A percentile compares a stretch with the other conserved stretches of the same genome.
Conservation (phyloP, 1,139 yeast species). For the Lodderomyces beijingensis region DNA sequence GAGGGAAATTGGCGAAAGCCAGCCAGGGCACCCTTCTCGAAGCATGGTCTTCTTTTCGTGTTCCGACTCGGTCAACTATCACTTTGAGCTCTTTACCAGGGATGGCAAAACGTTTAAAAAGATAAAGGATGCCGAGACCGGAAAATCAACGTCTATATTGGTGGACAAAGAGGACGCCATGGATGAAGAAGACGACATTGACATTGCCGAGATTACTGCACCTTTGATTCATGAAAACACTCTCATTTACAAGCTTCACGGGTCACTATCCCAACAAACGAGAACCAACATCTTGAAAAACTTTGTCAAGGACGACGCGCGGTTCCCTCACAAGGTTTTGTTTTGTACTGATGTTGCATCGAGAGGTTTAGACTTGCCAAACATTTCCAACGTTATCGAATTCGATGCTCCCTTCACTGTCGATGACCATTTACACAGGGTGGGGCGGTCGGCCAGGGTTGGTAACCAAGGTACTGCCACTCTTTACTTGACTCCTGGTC, state of each 20-base stretch:
- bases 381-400: conserved; percentile 60
- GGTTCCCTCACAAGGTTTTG: conserved; percentile 41
- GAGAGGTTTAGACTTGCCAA: conserved; percentile 67
- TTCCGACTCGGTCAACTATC: conserved; percentile 92
- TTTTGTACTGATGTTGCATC: conserved; percentile 82
- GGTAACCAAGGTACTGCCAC: conserved; percentile 64
- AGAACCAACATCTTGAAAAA: conserved; percentile 73
- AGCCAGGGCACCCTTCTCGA: conserved; percentile 27
- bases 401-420: conserved; percentile 67
- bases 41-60: conserved; percentile 89
- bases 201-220: conserved; percentile 45
- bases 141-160: conserved; percentile 16
- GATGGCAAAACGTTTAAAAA: conserved; percentile 41
- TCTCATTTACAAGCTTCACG: conserved; percentile 77
- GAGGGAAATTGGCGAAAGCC: conserved; percentile 1
- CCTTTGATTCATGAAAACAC: conserved; percentile 50
- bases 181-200: conserved; percentile 19
- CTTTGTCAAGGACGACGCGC: conserved; percentile 39
- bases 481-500: conserved; percentile 79
- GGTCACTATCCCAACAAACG: conserved; percentile 77
- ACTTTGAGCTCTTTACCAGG: conserved; percentile 67
- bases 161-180: conserved; percentile 18
- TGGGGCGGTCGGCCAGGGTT: conserved; percentile 73
- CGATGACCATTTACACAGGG: conserved; percentile 70
- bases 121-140: conserved; percentile 24